Evolutionary conservation across 2,329 filamentous ascomycete species (phyloP), one percentile per base, ranked within the genome.

Genomic region (Phyllosticta capitalensis): DNA sequence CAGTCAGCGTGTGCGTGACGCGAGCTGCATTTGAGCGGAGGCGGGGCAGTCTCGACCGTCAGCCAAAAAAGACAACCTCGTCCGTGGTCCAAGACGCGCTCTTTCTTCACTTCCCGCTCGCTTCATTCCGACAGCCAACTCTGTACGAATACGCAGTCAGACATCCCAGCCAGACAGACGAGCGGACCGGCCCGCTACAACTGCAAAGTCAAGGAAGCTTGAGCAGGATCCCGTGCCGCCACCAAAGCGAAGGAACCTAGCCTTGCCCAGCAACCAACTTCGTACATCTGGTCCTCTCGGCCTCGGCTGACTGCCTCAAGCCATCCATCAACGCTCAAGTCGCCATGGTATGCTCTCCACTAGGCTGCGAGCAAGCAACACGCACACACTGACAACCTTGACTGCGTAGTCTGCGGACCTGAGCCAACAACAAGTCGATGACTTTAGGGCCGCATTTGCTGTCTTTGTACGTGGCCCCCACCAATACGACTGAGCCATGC

Each of bases 401-500:
- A 17, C 17, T 52, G 12, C 38, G 61, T 75, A 97, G 92, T 92
- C 92, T 76, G 94, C 99, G 77, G 92, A 92, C 76, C 88, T 99
- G 73, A 96, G 94, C 70, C 94, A 97, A 83, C 94, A 99, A 82
- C 94, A 99, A 85, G 92, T 99, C 76, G 97, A 92, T 75, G 94
- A 99, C 82, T 99, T 97, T 84, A 97, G 97, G 89, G 94, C 99
- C 82, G 94, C 94, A 59, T 99, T 99, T 81, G 99, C 94, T 76
- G 89, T 99, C 67, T 99, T 99, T 79, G 94, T 99, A 87, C 87
- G 94, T 86, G 58, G 62, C 50, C 51, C 30, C 61, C 61, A 55
- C 54, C 55, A 28, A 56, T 17, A 54, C 48, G n/a, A 50, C 9
- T n/a, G 9, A 30, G 20, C 52, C 56, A 26, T 48, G 56, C 53